phyloP scores from a whole-genome alignment of 768 basidiomycete species.

The Daedaleopsis nitida region DNA sequence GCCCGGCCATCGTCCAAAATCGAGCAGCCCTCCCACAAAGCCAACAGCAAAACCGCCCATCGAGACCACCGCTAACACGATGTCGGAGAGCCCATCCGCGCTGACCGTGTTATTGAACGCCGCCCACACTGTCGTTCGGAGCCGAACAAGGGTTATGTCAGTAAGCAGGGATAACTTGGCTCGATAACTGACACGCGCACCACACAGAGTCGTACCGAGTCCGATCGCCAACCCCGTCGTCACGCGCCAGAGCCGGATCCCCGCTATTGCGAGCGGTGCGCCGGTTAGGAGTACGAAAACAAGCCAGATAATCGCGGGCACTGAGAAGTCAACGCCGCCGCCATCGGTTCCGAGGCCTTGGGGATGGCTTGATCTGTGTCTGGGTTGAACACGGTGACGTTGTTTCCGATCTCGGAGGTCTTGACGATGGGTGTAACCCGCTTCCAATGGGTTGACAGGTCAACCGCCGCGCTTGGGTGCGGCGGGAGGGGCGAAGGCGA shows the following conservation, averaged over 20 bases:
- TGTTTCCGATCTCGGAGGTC: constrained; percentile 36
- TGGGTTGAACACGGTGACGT: constrained; percentile 45
- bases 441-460: constrained; percentile 1
- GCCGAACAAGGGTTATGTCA: neutral
- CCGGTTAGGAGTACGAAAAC: constrained; percentile 54
- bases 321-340: constrained; percentile 47
- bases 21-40: constrained; percentile 55
- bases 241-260: constrained; percentile 57
- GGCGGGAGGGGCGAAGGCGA: constrained; percentile 1
- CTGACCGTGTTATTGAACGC: constrained; percentile 59
- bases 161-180: neutral
- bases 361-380: constrained; percentile 41
- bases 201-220: constrained; percentile 46
- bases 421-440: constrained; percentile 16
- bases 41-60: constrained; percentile 52
- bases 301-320: constrained; percentile 60
- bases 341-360: constrained; percentile 65
- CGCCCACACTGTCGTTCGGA: constrained; percentile 52
- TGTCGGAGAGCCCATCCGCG: constrained; percentile 51
- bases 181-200: constrained; percentile 19
- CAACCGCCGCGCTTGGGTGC: neutral
- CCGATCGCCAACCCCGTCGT: constrained; percentile 60
- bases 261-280: constrained; percentile 53
- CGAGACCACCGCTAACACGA: constrained; percentile 50
- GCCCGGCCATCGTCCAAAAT: constrained; percentile 49